phyloP scores from a whole-genome alignment of 306 rosid species.

The Mucuna pruriens region DNA sequence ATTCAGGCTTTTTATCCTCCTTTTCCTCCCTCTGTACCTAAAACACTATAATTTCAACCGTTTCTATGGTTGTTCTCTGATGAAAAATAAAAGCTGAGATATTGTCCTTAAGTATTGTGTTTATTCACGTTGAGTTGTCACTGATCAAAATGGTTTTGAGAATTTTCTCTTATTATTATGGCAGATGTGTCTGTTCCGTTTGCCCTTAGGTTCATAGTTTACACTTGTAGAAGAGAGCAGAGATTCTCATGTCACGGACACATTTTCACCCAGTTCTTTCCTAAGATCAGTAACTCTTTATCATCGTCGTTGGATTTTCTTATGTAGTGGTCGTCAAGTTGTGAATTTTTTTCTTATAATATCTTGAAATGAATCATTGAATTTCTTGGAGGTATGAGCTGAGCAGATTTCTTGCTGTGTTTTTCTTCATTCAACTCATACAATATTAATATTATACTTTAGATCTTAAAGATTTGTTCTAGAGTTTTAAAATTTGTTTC shows the following conservation, averaged over 20 bases:
- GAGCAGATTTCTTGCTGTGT: background rate
- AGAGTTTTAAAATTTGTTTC: background rate
- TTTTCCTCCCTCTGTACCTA: background rate
- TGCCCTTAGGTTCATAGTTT: conserved; percentile 9
- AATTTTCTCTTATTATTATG: background rate
- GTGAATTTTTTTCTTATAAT: background rate
- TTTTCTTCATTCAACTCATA: background rate
- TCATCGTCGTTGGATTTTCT: background rate
- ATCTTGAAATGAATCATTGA: conserved; percentile 25
- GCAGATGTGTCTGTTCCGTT: background rate
- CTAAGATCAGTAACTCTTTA: background rate
- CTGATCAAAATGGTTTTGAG: too few species aligned
- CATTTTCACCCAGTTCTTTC: background rate
- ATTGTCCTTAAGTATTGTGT: background rate
- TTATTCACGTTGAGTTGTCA: background rate
- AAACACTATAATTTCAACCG: background rate
- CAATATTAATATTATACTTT: background rate
- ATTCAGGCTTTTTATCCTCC: background rate
- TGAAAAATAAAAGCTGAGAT: background rate
- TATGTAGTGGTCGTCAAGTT: background rate
- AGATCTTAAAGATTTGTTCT: background rate
- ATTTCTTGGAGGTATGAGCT: conserved; percentile 14
- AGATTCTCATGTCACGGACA: background rate
- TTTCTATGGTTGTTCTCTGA: background rate
- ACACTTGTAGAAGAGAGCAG: background rate